These are phyloP conservation scores for Pseudopyrenochaeta lycopersici DNA, from an alignment of 2,329 filamentous ascomycete genomes.

Conservation along the genomic window DNA sequence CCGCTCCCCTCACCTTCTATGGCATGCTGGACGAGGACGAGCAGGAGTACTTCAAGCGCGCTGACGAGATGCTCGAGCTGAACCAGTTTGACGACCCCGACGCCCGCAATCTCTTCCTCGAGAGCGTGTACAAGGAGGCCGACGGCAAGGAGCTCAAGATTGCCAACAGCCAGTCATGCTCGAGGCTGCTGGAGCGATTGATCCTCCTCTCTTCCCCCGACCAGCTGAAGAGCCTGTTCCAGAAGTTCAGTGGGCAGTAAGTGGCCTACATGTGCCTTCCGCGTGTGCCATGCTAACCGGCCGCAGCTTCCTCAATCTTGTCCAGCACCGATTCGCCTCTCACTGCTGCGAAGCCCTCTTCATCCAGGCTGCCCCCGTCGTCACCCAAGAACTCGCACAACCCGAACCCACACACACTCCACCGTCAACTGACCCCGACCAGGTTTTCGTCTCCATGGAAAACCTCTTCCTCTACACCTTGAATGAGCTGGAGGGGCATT, in stretches of 20 bases:
- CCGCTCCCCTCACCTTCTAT: conserved; percentile 77
- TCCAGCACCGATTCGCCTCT: conserved; percentile 95
- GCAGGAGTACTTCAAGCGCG: conserved; percentile 92
- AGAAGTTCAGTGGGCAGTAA: conserved; percentile 80
- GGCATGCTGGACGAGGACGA: conserved; percentile 92
- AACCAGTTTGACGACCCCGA: conserved; percentile 85
- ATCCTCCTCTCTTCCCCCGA: conserved; percentile 80
- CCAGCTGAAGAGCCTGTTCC: conserved; percentile 88
- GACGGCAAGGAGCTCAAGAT: conserved; percentile 94
- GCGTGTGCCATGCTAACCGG: conserved; percentile 16
- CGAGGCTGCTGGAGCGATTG: conserved; percentile 87
- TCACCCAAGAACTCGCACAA: conserved; percentile 74
- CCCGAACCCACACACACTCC: conserved; percentile 53
- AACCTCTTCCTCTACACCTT: conserved; percentile 83
- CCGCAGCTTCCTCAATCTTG: conserved; percentile 77
- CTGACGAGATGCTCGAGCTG: conserved; percentile 87
- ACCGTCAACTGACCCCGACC: conserved; percentile 58
- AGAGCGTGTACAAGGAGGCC: conserved; percentile 86
- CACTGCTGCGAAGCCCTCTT: conserved; percentile 98
- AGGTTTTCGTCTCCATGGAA: conserved; percentile 75
- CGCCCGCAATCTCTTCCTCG: conserved; percentile 64
- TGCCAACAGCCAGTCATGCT: conserved; percentile 94
- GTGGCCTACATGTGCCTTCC: conserved; percentile 31
- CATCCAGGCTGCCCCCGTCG: conserved; percentile 78
- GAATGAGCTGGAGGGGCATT: conserved; percentile 85